These are phyloP conservation scores for Xylariaceae sp. DNA, from an alignment of 2,329 filamentous ascomycete genomes.

Conservation along the genomic window DNA sequence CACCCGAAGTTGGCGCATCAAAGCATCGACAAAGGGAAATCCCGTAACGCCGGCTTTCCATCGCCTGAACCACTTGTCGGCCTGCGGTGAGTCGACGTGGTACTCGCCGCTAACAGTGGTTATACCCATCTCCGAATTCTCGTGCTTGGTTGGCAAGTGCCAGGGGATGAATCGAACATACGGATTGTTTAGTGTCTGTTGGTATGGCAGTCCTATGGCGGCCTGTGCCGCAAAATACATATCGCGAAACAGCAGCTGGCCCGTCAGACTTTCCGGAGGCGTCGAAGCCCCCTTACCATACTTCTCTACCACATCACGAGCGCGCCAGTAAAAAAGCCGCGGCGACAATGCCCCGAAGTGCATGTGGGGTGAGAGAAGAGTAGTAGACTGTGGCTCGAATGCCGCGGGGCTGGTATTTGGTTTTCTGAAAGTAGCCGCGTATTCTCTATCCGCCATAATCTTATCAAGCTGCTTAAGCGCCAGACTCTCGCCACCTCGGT, in stretches of 20 bases:
- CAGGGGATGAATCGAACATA: slow-evolving; percentile 71
- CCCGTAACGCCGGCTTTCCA: slow-evolving; percentile 67
- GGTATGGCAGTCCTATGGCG: slow-evolving; percentile 57
- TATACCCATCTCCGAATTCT: slow-evolving; percentile 36
- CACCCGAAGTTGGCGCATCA: slow-evolving; percentile 66
- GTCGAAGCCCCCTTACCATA: slow-evolving; percentile 52
- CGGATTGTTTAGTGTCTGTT: slow-evolving; percentile 59
- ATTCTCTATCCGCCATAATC: slow-evolving; percentile 57
- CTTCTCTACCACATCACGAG: slow-evolving; percentile 54
- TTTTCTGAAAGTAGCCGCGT: slow-evolving; percentile 69
- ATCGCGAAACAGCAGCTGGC: slow-evolving; percentile 70
- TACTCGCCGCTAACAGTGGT: slow-evolving; percentile 53
- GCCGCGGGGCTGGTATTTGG: slow-evolving; percentile 69
- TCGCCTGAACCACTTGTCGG: slow-evolving; percentile 60
- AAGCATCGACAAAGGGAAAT: slow-evolving; percentile 74
- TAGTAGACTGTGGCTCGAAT: slow-evolving; percentile 68
- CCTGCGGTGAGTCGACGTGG: slow-evolving; percentile 55
- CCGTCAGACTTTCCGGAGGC: slow-evolving; percentile 63
- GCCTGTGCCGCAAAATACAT: slow-evolving; percentile 81
- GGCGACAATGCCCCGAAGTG: slow-evolving; percentile 70
- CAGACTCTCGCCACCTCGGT: slow-evolving; percentile 64
- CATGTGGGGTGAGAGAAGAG: slow-evolving; percentile 64
- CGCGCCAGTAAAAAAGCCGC: slow-evolving; percentile 67
- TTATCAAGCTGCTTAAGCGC: slow-evolving; percentile 54
- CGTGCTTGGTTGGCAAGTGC: slow-evolving; percentile 60